These are phyloP conservation scores for Tillandsia leiboldiana DNA, from an alignment of 176 grass and related monocot genomes.

Conservation along the genomic window DNA sequence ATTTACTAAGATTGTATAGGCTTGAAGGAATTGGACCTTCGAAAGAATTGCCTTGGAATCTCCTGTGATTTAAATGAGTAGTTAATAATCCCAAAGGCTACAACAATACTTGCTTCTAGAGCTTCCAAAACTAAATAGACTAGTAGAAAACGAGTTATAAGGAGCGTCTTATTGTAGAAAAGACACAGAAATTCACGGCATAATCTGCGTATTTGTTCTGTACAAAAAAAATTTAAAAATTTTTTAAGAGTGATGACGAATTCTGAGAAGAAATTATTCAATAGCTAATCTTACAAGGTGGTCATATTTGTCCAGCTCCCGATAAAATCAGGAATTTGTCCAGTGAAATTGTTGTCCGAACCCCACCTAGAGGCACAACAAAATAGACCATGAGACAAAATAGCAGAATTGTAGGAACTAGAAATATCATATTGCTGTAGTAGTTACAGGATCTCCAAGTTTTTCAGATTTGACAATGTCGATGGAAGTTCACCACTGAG, in stretches of 20 bases:
- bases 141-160: no score
- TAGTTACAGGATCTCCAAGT: background rate
- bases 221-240: background rate
- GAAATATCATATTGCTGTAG: no score
- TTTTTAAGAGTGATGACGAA: background rate
- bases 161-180: no score
- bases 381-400: background rate
- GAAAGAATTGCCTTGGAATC: slow-evolving; percentile 37
- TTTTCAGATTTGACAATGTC: slow-evolving; percentile 1
- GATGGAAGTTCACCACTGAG: slow-evolving; percentile 13
- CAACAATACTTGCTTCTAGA: slow-evolving; percentile 12
- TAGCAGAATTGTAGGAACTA: background rate
- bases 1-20: slow-evolving; percentile 13
- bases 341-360: slow-evolving; percentile 42
- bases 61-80: slow-evolving; percentile 4
- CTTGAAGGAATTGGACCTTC: slow-evolving; percentile 29
- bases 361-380: slow-evolving; percentile 23
- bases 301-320: slow-evolving; percentile 24
- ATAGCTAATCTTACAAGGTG: slow-evolving; percentile 2
- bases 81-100: background rate
- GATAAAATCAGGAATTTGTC: slow-evolving; percentile 40
- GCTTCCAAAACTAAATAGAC: background rate
- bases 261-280: background rate
- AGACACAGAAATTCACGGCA: no score
- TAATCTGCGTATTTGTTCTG: background rate